Base-by-base conservation (phyloP, 176 grass and related monocot genomes). In the Hordeum marinum region DNA sequence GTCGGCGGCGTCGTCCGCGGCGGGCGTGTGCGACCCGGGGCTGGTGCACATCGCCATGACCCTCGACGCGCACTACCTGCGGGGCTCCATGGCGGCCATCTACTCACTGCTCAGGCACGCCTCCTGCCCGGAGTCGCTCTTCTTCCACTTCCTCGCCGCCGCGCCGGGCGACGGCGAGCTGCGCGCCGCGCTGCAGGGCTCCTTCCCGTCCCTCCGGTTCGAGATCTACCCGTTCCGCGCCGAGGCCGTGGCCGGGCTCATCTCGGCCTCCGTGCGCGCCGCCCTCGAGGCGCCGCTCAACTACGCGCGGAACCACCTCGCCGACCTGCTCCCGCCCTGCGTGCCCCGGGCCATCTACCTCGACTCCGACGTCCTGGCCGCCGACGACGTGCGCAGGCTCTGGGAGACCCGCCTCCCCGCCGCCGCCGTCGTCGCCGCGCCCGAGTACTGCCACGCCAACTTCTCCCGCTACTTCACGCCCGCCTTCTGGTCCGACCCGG, bases 371-470 rank as follows among this genome's bases (percentile, higher is more conserved):
- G 67, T 98, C n/a, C 90, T 96, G 14, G 94, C 89, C 1, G 91
- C 84, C 68, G 94, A 93, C 75, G 91, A 96, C 68, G 87, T 93
- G 17, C 31, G 87, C 3, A 61, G 91, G 0, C 94, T 96, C 58
- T 96, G 91, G 94, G 89, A 96, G 39, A 93, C 94, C 27, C 94
- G 81, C 17, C 86, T 96, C 0, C 94, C 91, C 2, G 91, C 94
- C 54, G 80, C 87, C 54, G 93, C 93, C 62, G 96, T 93, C 4
- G 85, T 98, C 18, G 96, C 96, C 4, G 96, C 96, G 17, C 96
- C 96, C 21, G 91, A 98, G 89, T 98, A 98, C 89, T 98, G 96
- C 93, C 91, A 90, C 89, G 96, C 96, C 35, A 94, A 98, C 91
- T 90, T 98, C 88, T 85, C 83, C 62, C 96, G 93, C 26, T 98